phyloP scores from a whole-genome alignment of 331 rosid genomes.

The Dryas integrifolia region DNA sequence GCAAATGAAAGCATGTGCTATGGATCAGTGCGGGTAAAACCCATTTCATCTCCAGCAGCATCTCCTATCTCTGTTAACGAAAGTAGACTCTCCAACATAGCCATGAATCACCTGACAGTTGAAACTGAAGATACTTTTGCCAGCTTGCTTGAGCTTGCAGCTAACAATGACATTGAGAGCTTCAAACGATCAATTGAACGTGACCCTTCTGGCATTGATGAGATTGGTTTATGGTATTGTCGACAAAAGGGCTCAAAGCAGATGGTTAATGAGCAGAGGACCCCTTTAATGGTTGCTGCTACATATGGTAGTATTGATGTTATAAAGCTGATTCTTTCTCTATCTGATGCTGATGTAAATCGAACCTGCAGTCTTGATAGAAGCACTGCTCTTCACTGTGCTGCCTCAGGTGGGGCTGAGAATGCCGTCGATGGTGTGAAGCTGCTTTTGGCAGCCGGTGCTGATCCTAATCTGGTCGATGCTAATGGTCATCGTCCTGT shows the following conservation, averaged over 20 bases:
- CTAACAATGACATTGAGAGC: constrained; percentile 70
- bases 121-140: constrained; percentile 77
- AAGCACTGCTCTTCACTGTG: constrained; percentile 94
- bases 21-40: constrained; percentile 46
- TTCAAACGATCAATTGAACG: constrained; percentile 59
- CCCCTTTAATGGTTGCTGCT: constrained; percentile 94
- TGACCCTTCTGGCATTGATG: constrained; percentile 69
- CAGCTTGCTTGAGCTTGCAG: constrained; percentile 86
- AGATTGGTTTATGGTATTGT: constrained; percentile 82
- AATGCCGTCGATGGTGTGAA: constrained; percentile 68
- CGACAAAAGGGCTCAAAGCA: constrained; percentile 77
- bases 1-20: constrained; percentile 58
- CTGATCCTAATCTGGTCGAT: constrained; percentile 68
- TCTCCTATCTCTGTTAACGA: constrained; percentile 24
- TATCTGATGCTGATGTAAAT: constrained; percentile 60
- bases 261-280: constrained; percentile 80
- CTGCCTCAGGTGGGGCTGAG: constrained; percentile 84
- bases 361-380: constrained; percentile 59
- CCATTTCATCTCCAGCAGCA: constrained; percentile 15
- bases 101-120: constrained; percentile 75
- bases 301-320: constrained; percentile 82
- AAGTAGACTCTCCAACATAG: constrained; percentile 23
- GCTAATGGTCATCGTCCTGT: constrained; percentile 64
- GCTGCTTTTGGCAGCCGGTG: constrained; percentile 74
- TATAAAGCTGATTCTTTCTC: constrained; percentile 60